Base-by-base conservation (phyloP, 1,284 basidiomycete genomes). In the Sphaerobolus stellatus region DNA sequence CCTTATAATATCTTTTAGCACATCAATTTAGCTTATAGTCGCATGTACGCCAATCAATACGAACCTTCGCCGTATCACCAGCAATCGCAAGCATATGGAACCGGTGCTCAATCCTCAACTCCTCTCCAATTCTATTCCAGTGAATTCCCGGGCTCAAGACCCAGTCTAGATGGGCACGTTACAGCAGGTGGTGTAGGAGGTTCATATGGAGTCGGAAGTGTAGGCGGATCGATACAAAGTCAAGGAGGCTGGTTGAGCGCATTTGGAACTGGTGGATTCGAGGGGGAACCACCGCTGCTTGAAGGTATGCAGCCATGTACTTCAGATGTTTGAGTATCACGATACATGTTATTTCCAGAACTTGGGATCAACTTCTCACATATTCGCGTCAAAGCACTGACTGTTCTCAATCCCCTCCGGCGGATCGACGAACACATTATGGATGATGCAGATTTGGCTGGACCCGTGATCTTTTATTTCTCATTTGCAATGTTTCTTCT, bases 371-470 rank as follows among this genome's bases (percentile, higher is more conserved):
- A 99, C 73, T 94, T 98, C 64, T 84, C 86, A 36, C 97, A 99
- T 71, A 98, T 99, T 70, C 81, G 91, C 46, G 86, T 86, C 58
- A 99, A 99, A 76, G 92, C 94, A 14, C 75, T 96, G 71, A 94
- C 97, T 0, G 97, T 99, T 3, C 83, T 99, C 55, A 98, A 98
- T 65, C 97, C 97, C 1, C 74, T 98, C 27, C 83, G 85, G 59
- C 79, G 79, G 56, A 86, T 98, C 56, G 92, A 99, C 63, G 90
- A 92, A 58, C 90, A 86, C 64, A 98, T 99, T 64, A 99, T 99
- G 97, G 97, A 99, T 72, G 97, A 99, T 67, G 94, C 96, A 38
- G 97, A 99, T 73, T 80, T 99, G 27, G 95, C 96, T 8, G 97
- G 97, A 0, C 97, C 97, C 5, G 82, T 99, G 43, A 83, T 98